Evolutionary conservation across 306 rosid species (phyloP), one percentile per base, ranked within the genome.

Genomic region (Casuarina equisetifolia): DNA sequence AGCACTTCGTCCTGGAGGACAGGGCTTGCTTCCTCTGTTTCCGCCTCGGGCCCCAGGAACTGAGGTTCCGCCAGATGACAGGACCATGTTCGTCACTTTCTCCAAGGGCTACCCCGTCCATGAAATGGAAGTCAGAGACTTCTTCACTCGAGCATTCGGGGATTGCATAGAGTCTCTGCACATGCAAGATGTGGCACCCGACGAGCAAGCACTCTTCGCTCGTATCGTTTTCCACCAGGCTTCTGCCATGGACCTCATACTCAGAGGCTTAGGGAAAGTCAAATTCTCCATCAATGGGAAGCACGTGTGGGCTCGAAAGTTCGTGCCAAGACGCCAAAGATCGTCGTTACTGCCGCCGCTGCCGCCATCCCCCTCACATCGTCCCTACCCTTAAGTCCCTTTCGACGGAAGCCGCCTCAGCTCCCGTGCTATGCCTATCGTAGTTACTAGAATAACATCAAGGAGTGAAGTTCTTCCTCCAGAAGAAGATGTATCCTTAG

Each of bases 61-160:
- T 9, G 66, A 11, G 57, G 81, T 74, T 2, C 79, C 82, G 0
- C 85, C 84, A 0, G 90, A 86, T n/a, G 90, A 77, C 0, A 74
- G 97, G 83, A 87, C 97, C 0, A 64, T 94, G 87, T 94, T 94
- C 19, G 83, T 94, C 79, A 92, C 97, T 0, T 94, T 94, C 84
- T 91, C 98, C 0, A 89, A 89, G 1, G 97, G 97, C 2, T 90
- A 90, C 8, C 91, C 84, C 0, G 89, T 94, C 1, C 70, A 66
- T 0, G 98, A 94, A 46, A 46, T 80, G 82, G 98, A 94, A 59
- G 83, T 94, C 49, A 78, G 78, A 7, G 88, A 91, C 9, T 89
- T 89, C 45, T 70, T 94, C 32, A 73, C 39, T 0, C 35, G 49
- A 48, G 57, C 43, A 0, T 89, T 72, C 57, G 98, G 98, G 43